Evolutionary conservation across 192 early-diverging fungal genomes (phyloP).

Genomic region (Gaertneriomyces sp.): DNA sequence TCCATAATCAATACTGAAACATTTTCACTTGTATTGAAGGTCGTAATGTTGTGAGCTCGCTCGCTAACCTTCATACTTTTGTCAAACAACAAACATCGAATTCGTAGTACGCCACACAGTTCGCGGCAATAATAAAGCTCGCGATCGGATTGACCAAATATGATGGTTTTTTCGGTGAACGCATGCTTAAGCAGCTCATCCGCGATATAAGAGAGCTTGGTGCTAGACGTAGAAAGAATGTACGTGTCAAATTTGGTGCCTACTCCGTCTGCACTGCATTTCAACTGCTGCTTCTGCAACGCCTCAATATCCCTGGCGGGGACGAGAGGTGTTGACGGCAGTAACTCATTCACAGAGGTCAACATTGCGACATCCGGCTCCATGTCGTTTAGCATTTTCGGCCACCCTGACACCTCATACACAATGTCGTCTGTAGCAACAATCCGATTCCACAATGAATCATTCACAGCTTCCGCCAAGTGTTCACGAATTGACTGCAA

Average conservation of each 20-base stretch:
- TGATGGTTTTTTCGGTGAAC: conserved; percentile 56
- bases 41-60: conserved; percentile 50
- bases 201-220: conserved; percentile 57
- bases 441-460: neutral
- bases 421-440: conserved; percentile 7
- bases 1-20: conserved; percentile 57
- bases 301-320: neutral
- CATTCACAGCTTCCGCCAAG: conserved; percentile 4
- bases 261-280: neutral
- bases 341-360: neutral
- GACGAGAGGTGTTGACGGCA: neutral
- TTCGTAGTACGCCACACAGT: conserved; percentile 47
- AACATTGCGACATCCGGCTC: neutral
- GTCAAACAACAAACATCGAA: conserved; percentile 54
- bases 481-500: neutral
- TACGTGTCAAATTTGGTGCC: neutral
- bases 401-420: conserved; percentile 7
- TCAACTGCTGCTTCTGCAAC: neutral
- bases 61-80: conserved; percentile 37
- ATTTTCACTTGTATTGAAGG: conserved; percentile 56
- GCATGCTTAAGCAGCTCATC: conserved; percentile 30
- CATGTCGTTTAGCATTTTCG: conserved; percentile 13
- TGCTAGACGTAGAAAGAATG: conserved; percentile 42
- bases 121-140: conserved; percentile 53
- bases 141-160: conserved; percentile 51